Percentiles rank a stretch among this genome's conserved stretches.
Evolutionary conservation across 495 filamentous ascomycete genomes (phyloP).

Genomic region (Bathelium albidoporum): DNA sequence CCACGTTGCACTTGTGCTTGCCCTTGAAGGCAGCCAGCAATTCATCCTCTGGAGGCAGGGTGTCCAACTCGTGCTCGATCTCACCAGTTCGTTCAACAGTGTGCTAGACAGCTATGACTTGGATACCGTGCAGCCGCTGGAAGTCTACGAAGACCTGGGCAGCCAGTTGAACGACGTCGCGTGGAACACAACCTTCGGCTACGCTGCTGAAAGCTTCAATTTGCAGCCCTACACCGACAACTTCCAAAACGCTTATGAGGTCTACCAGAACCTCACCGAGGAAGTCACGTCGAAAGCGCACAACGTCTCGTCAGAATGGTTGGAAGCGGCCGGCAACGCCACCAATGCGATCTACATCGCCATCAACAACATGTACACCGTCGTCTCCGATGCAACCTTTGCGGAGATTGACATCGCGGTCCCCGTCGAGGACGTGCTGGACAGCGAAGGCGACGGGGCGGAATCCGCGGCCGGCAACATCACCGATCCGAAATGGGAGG

Average conservation of each 20-base stretch:
- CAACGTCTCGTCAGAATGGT: neutral
- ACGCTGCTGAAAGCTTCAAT: neutral
- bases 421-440: neutral
- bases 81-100: neutral
- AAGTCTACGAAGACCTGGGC: neutral
- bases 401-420: neutral
- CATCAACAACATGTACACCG: neutral
- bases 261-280: neutral
- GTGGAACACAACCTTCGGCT: neutral
- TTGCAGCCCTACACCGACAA: neutral
- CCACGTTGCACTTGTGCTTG: slow-evolving; percentile 53
- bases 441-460: neutral
- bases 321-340: neutral
- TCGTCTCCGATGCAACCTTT: neutral
- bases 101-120: neutral
- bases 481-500: neutral
- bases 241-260: neutral
- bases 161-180: neutral
- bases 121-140: neutral
- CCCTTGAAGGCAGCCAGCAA: slow-evolving; percentile 42
- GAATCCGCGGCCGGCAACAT: neutral
- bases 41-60: slow-evolving; percentile 20
- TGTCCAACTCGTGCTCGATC: neutral
- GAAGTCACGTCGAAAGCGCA: neutral
- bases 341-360: neutral